Conservation (phyloP, 2,329 filamentous ascomycete genomes). For the Neofusicoccum umdonicola region DNA sequence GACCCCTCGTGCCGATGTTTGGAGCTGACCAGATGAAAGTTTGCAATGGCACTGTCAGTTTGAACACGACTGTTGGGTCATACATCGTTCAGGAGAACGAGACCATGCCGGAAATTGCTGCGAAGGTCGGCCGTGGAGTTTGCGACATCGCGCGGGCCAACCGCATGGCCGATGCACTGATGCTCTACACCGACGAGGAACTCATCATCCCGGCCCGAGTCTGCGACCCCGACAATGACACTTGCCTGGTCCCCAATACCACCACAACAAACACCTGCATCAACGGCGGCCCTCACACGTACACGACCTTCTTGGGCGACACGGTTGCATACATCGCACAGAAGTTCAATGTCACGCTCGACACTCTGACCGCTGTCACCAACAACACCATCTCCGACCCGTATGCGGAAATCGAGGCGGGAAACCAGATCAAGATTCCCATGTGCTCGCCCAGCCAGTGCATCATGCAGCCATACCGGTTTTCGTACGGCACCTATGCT, state of each 20-base stretch:
- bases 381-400: background rate
- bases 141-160: slow-evolving; percentile 17
- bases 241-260: background rate
- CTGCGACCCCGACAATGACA: slow-evolving; percentile 2
- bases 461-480: slow-evolving; percentile 3
- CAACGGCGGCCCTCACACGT: slow-evolving; percentile 6
- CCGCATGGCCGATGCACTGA: slow-evolving; percentile 2
- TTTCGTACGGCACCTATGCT: background rate
- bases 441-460: slow-evolving; percentile 5
- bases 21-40: too few relatives aligned
- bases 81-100: too few relatives aligned
- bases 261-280: background rate
- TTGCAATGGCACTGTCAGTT: too few relatives aligned
- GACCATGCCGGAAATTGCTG: too few relatives aligned
- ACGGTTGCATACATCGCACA: background rate
- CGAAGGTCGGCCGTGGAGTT: background rate
- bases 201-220: background rate
- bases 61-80: too few relatives aligned
- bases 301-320: slow-evolving; percentile 12
- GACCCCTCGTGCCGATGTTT: too few relatives aligned
- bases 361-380: background rate
- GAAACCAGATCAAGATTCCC: slow-evolving; percentile 5
- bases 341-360: background rate
- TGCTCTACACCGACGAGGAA: background rate
- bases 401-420: background rate